Evolutionary conservation across 495 filamentous ascomycete species (phyloP), one percentile per base, ranked within the genome.

Genomic region (Podospora appendiculata): DNA sequence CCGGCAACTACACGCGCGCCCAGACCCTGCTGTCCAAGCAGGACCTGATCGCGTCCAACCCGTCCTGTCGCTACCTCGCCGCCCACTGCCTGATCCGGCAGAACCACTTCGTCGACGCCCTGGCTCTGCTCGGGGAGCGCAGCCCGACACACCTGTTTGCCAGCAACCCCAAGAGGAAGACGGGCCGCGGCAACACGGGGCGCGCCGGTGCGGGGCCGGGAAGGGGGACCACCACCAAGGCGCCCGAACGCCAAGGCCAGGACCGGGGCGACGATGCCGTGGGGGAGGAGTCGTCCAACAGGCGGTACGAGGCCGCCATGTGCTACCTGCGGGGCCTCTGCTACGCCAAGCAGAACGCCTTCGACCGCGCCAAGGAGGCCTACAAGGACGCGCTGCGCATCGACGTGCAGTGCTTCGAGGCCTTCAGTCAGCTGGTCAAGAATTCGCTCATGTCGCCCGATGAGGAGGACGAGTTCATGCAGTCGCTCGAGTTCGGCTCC

Each of bases 321-420:
- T 97, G 94, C 72, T 95, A 90, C 69, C 73, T 99, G 36, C 78
- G 93, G 18, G 93, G 93, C 4, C 77, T 95, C 19, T 96, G 95
- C 71, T 96, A 89, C 62, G 91, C 93, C 14, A 96, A 96, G 68
- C 89, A 95, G 70, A 99, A 97, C 68, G 88, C 91, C 12, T 97
- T 96, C 57, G 94, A 99, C 62, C 84, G 91, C 25, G 93, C 93
- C 36, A 95, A 95, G 60, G 90, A 96, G 61, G 96, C 94, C 70
- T 99, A 96, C 76, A 96, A 95, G 71, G 88, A 94, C 59, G 93
- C 93, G 7, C 88, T 97, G 41, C 79, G 88, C 45, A 96, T 99
- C 61, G 94, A 99, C 65, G 90, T 97, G 6, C 91, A 96, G 65
- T 99, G 93, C 67, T 97, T 94, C 62, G 93, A 99, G 65, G 93